Evolutionary conservation across 306 rosid genomes (phyloP), one percentile per base, ranked within the genome.

Genomic region (Lathyrus tuberosus): DNA sequence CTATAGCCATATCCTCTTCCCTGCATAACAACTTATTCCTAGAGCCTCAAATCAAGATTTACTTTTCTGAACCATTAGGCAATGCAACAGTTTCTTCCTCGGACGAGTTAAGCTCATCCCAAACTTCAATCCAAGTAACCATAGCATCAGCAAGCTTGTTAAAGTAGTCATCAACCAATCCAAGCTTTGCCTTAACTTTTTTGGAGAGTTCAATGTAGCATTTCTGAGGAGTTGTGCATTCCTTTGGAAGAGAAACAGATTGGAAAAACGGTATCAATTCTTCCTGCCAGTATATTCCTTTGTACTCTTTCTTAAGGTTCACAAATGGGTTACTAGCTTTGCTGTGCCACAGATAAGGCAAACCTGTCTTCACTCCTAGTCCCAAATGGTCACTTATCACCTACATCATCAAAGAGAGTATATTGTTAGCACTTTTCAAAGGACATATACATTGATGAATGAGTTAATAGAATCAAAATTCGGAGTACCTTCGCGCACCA

Each of bases 301-400:
- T 88, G 86, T 85, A 91, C 73, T 91, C 97, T 74, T 88, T 91
- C 81, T 79, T 91, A 0, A 91, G 92, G 80, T 91, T 91, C 77
- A 87, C 87, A 60, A 91, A 91, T 33, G 95, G 91, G 61, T 83
- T 83, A 89, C 97, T 91, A 3, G 96, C 97, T 72, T 91, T 91
- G 91, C 88, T 91, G 78, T 91, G 97, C 90, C 91, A 91, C 35
- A 91, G 80, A 83, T 91, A 91, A 16, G 97, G 97, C 72, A 91
- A 65, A 3, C 97, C 97, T 30, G 97, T 91, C 82, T 91, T 91
- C 61, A 91, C 91, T 67, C 97, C 97, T 6, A 74, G 61, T 38
- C 97, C 96, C 53, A 91, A 75, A 71, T 91, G 97, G 28, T 91
- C 96, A 72, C 91, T 85, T 30, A 91, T 79, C 14, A 91, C 96